Base-by-base conservation (phyloP, 2,329 filamentous ascomycete genomes). In the Fusarium pseudonygamai region DNA sequence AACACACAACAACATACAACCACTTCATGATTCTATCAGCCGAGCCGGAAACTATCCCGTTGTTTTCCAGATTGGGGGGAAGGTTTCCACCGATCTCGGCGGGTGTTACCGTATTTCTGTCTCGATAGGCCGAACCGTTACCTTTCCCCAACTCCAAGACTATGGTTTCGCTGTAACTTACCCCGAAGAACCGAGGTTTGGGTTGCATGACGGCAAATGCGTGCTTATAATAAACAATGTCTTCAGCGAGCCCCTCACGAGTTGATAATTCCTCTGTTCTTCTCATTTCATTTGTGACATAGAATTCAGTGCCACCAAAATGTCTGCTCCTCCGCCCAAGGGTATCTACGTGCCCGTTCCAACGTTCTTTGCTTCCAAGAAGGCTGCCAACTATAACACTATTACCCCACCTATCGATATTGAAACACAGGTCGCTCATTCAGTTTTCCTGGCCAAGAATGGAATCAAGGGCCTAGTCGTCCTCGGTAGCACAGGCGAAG, bases 401-500 rank as follows among this genome's bases (percentile, higher is more conserved):
- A 79, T 85, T 50, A 84, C 87, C 52, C 82, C 88, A 32, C 83
- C 86, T 12, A 82, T 92, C 57, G 90, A 92, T 75, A 81, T 90
- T 66, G 83, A 86, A 52, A 86, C 89, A 2, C 90, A 92, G 77
- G 83, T 84, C 30, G 83, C 85, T 34, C 90, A 92, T 83, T 85
- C 85, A 15, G 77, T 92, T 12, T 90, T 89, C 78, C 87, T 92
- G 42, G 89, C 89, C 42, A 84, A 85, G 59, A 85, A 86, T 72
- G 90, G 90, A 63, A 87, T 92, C 74, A 84, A 84, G 36, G 90
- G 90, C 28, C 83, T 92, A 32, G 88, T 92, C 16, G 83, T 92
- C 45, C 86, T 92, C 56, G 90, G 90, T 30, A 90, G 87, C 43
- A 92, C 90, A 0, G 90, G 90, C 66, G 90, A 92, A 79, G 88